Evolutionary conservation across 305 asterid genomes (phyloP).

Genomic region (Stenogyne calaminthoides): DNA sequence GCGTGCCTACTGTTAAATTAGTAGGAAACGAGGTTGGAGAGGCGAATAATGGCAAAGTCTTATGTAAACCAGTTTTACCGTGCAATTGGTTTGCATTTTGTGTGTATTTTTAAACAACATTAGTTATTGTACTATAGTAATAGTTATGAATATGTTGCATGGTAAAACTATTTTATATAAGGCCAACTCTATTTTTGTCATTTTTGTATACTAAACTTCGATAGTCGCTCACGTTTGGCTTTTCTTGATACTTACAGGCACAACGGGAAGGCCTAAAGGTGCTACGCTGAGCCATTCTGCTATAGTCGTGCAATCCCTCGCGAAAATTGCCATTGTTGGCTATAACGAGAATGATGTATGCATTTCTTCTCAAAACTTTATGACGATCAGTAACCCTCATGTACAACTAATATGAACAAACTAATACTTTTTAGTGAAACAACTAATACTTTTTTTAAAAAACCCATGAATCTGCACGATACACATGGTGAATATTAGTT

Average conservation of each 20-base stretch:
- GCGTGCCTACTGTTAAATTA: not conserved
- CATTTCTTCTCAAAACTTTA: conserved; percentile 1
- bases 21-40: not conserved
- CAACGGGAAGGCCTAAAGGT: conserved; percentile 94
- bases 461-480: too few relatives aligned
- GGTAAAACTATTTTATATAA: too few relatives aligned
- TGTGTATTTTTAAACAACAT: too few relatives aligned
- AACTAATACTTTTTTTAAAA: too few relatives aligned
- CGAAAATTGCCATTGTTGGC: conserved; percentile 77
- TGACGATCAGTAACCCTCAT: not conserved
- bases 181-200: too few relatives aligned
- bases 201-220: too few relatives aligned
- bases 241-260: conserved; percentile 49
- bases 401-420: too few relatives aligned
- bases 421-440: too few relatives aligned
- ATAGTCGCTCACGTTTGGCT: not conserved
- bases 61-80: too few relatives aligned
- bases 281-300: conserved; percentile 78
- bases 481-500: too few relatives aligned
- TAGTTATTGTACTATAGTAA: too few relatives aligned
- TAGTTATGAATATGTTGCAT: not conserved
- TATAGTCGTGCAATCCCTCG: conserved; percentile 78
- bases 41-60: too few relatives aligned
- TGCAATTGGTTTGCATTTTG: not conserved
- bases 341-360: conserved; percentile 85